Base-by-base conservation (phyloP, 371 early-diverging fungal species). In the Syncephalis plumigaleata region DNA sequence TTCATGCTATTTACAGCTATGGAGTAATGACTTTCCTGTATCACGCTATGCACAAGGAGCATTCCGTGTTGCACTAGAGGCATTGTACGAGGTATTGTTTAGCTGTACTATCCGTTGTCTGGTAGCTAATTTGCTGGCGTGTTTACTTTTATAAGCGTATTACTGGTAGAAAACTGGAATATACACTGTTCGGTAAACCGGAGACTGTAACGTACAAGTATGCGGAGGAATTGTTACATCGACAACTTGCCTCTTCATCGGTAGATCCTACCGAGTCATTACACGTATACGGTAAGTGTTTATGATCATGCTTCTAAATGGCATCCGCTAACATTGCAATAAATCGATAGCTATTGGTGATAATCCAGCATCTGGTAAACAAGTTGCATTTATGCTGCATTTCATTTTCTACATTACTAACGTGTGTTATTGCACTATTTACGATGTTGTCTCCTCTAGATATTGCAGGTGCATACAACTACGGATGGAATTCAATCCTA, bases 31-130 rank as follows among this genome's bases (percentile, higher is more conserved):
- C 22, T 81, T 65, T 46, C 78, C 81, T 9, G 61, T 61, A 0
- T 77, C 82, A n/a, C 66, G 91, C 24, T 73, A 83, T 49, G 88
- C 76, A 11, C 88, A 87, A 60, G 89, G 91, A 3, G 75, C 83
- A 0, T 80, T 83, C 60, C 73, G 80, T 38, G 58, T 68, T 5
- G 71, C 78, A 13, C 55, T 90, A 18, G 81, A 84, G 43, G 57
- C 65, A 11, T 60, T 82, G 43, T 79, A 68, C 57, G 38, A 59
- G 48, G 73, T 65, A 44, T 46, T 48, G 44, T 17, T 9, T 13
- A 13, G 31, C n/a, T n/a, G n/a, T n/a, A 63, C 47, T 51, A 56
- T 22, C 47, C 49, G 22, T 39, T 60, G 17, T 64, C 66, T 15
- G 58, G 55, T 15, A 45, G 18, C n/a, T 13, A 16, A 21, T 31